Conservation (phyloP, 2,329 filamentous ascomycete species). For the Acephala macrosclerotiorum region DNA sequence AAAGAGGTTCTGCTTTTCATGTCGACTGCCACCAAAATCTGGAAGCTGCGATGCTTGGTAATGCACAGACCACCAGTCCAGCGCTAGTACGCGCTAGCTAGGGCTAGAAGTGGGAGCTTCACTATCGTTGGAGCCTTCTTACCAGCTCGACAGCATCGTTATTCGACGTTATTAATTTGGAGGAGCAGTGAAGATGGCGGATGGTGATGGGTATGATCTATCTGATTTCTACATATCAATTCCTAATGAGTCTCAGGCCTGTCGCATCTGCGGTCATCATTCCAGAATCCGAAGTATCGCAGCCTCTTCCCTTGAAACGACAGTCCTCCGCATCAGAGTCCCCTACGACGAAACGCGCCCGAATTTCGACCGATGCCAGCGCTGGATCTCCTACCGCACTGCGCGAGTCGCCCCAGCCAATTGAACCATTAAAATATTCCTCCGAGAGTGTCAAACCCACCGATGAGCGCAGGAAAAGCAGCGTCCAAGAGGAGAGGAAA, state of each 20-base stretch:
- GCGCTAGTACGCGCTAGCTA: neutral
- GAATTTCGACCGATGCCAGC: conserved; percentile 48
- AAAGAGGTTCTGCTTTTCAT: conserved; percentile 1
- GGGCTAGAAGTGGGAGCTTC: conserved; percentile 1
- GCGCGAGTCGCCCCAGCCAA: conserved; percentile 38
- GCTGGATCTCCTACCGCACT: conserved; percentile 36
- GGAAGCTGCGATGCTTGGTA: conserved; percentile 6
- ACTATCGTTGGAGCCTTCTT: conserved; percentile 19
- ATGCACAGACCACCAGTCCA: conserved; percentile 1
- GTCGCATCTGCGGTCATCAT: conserved; percentile 47
- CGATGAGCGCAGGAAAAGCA: conserved; percentile 49
- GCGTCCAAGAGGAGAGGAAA: conserved; percentile 78
- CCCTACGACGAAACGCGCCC: conserved; percentile 60
- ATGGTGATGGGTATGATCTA: conserved; percentile 32
- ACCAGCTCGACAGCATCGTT: neutral
- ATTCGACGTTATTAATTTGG: neutral
- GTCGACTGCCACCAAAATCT: neutral
- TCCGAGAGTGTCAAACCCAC: conserved; percentile 24
- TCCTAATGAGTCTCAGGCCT: conserved; percentile 37
- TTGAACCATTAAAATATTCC: conserved; percentile 21
- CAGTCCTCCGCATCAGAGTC: conserved; percentile 60
- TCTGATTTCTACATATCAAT: neutral
- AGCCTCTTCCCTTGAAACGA: conserved; percentile 44
- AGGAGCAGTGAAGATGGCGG: conserved; percentile 31
- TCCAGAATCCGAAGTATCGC: conserved; percentile 33